Evolutionary conservation across 108 stramenopile genomes (phyloP).

Genomic region (Chaetoceros muelleri): DNA sequence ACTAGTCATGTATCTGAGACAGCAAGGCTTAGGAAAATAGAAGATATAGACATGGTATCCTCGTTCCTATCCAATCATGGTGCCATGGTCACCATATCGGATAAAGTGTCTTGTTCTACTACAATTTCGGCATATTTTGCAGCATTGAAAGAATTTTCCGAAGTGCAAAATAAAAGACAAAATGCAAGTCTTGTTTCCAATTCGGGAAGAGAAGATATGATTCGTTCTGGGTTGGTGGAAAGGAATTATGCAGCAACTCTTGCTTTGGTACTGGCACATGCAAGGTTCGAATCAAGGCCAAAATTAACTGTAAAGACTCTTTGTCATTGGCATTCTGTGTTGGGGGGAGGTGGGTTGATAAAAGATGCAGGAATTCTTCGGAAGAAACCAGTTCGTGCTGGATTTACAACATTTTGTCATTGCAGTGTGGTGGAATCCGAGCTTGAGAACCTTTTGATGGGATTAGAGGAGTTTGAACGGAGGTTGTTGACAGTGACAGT

Average conservation of each 20-base stretch:
- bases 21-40: no score
- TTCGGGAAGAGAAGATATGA: slow-evolving; percentile 15
- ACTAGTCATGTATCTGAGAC: no score
- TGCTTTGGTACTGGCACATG: slow-evolving; percentile 11
- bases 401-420: slow-evolving; percentile 17
- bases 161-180: slow-evolving; percentile 34
- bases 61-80: no score
- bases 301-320: neutral
- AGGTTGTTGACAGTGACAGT: slow-evolving; percentile 2
- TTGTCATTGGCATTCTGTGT: slow-evolving; percentile 7
- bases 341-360: slow-evolving; percentile 16
- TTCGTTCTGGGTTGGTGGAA: no score
- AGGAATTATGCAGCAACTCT: slow-evolving; percentile 11
- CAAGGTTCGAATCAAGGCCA: slow-evolving; percentile 6
- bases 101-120: no score
- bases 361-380: slow-evolving; percentile 22
- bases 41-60: no score
- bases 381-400: slow-evolving; percentile 21
- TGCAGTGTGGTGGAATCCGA: slow-evolving; percentile 8
- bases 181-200: slow-evolving; percentile 24
- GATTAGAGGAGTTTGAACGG: slow-evolving; percentile 4
- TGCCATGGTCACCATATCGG: no score
- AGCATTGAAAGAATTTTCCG: slow-evolving; percentile 24
- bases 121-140: no score
- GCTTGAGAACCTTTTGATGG: slow-evolving; percentile 13